Conservation (phyloP, 225 moss, liverwort and hornwort genomes). For the Neckera pumila region DNA sequence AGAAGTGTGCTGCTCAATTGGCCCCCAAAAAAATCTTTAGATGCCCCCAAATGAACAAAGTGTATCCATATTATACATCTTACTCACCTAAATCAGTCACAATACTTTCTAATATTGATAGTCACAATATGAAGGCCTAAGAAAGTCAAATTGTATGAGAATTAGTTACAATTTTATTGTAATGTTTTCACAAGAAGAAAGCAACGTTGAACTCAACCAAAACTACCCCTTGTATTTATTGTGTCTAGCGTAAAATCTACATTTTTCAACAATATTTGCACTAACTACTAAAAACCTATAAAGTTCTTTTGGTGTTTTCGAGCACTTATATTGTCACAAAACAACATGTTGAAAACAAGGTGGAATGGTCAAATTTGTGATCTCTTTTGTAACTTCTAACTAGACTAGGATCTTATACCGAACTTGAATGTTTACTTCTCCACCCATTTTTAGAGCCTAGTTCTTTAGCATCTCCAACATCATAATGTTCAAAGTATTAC, state of each 20-base stretch:
- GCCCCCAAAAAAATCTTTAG: rapidly evolving
- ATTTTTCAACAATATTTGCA: too few species aligned
- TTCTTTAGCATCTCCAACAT: background rate
- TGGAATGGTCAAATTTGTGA: background rate
- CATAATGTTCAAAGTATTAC: background rate
- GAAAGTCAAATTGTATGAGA: background rate
- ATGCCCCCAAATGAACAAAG: background rate
- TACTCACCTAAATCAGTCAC: background rate
- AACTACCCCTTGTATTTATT: too few species aligned
- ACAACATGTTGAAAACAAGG: background rate
- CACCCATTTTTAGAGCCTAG: rapidly evolving
- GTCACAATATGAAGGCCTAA: background rate
- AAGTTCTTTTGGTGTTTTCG: background rate
- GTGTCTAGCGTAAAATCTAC: too few species aligned
- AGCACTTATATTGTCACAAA: background rate
- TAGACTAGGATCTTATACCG: rapidly evolving
- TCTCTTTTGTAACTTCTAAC: background rate
- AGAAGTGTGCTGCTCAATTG: rapidly evolving
- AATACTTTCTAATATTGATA: background rate
- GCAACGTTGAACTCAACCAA: too few species aligned
- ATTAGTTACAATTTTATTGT: background rate
- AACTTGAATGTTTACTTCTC: background rate
- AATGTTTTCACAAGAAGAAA: too few species aligned
- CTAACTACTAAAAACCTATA: background rate
- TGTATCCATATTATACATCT: rapidly evolving